These are phyloP conservation scores for Laburnicola sp. DNA, from an alignment of 2,329 filamentous ascomycete species.

Conservation along the genomic window DNA sequence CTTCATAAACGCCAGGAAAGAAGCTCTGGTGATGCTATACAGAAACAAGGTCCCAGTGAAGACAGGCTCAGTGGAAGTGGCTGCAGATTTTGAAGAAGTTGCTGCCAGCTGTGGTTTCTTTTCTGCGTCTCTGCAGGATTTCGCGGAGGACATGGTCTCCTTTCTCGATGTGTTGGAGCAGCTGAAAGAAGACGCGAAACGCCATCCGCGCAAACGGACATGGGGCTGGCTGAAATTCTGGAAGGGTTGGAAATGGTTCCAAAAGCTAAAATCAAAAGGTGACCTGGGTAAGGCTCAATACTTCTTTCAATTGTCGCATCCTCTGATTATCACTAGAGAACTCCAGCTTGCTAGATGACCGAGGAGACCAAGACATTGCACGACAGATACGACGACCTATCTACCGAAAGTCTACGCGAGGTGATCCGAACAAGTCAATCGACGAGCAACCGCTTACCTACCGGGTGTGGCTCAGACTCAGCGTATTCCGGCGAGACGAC, in stretches of 20 bases:
- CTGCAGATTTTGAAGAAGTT: constrained; percentile 95
- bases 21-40: constrained; percentile 79
- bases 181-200: constrained; percentile 71
- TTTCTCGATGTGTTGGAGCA: constrained; percentile 86
- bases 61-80: constrained; percentile 70
- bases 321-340: constrained; percentile 25
- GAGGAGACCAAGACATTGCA: constrained; percentile 32
- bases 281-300: constrained; percentile 23
- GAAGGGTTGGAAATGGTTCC: constrained; percentile 46
- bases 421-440: constrained; percentile 33
- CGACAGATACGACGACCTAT: constrained; percentile 44
- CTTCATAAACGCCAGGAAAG: constrained; percentile 74
- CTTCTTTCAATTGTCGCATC: background rate
- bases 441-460: constrained; percentile 46
- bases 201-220: constrained; percentile 62
- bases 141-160: constrained; percentile 83
- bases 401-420: constrained; percentile 31
- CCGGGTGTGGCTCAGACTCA: constrained; percentile 58
- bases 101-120: constrained; percentile 98
- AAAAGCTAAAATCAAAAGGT: constrained; percentile 11
- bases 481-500: constrained; percentile 65
- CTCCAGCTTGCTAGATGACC: constrained; percentile 30
- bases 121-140: constrained; percentile 85
- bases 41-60: constrained; percentile 73
- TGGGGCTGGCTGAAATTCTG: constrained; percentile 92